A percentile compares a stretch with the other conserved stretches of the same genome.
Conservation (phyloP, 352 stramenopile genomes). For the Phytophthora parvispora region DNA sequence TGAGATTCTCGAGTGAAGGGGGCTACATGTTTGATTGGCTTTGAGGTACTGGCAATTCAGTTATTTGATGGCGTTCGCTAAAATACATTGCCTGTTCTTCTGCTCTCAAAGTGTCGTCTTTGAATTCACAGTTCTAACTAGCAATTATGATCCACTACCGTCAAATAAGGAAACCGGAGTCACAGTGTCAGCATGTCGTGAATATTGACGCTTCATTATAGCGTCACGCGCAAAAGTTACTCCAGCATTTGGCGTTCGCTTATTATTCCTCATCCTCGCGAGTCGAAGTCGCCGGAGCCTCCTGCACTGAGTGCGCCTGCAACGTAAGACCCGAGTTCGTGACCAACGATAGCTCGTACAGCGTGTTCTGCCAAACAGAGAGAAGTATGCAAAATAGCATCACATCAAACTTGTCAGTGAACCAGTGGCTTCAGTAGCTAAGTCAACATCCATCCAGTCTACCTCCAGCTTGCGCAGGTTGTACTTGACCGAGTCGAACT, state of each 20-base stretch:
- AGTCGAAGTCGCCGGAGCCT: constrained; percentile 9
- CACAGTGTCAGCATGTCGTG: too few relatives aligned
- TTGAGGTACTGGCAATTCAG: too few relatives aligned
- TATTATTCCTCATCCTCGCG: constrained; percentile 33
- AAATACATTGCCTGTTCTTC: too few relatives aligned
- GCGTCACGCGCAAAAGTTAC: too few relatives aligned
- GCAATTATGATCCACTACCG: too few relatives aligned
- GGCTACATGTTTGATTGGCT: too few relatives aligned
- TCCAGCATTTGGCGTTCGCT: not conserved
- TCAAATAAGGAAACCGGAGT: too few relatives aligned
- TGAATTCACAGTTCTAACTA: too few relatives aligned
- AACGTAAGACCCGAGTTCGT: constrained; percentile 66
- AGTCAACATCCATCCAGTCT: not conserved
- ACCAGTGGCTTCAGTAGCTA: not conserved
- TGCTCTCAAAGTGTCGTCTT: too few relatives aligned
- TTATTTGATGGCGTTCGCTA: too few relatives aligned
- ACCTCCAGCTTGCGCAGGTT: constrained; percentile 94
- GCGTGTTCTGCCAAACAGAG: constrained; percentile 76
- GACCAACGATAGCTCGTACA: constrained; percentile 95
- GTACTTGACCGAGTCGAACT: constrained; percentile 97
- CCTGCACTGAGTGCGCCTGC: constrained; percentile 58
- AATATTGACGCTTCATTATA: too few relatives aligned
- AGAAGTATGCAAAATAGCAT: not conserved
- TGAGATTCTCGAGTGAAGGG: too few relatives aligned
- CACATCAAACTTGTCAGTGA: not conserved